Base-by-base conservation (phyloP, 2,329 filamentous ascomycete genomes). In the Neonectria magnoliae region DNA sequence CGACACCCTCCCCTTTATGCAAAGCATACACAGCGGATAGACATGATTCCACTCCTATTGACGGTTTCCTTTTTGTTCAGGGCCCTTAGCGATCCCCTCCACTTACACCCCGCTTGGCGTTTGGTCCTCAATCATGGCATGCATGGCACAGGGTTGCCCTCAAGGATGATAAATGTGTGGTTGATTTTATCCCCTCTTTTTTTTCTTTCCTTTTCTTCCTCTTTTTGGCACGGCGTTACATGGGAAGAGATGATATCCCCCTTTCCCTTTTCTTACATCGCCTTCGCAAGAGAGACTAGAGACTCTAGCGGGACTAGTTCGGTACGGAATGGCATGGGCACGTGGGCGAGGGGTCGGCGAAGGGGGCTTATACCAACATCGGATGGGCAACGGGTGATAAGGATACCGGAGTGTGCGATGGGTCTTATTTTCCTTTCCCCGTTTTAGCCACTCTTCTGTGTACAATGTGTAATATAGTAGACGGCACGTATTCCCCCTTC, bases 231-330 rank as follows among this genome's bases (percentile, higher is more conserved):
- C 29, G 72, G 72, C 71, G 72, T 72, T 75, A 64, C 52, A 60
- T 56, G 62, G 69, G 66, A 74, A 73, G 69, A 73, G 48, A 73
- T 73, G 69, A 75, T 73, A 74, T 74, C 69, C 71, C 73, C 65
- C 66, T 74, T 69, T 36, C 62, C 57, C 66, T 68, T 68, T 51
- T 62, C 50, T 62, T 63, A 56, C 44, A 64, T 20, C 56, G 54
- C 50, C 31, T 25, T 56, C 44, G 29, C 36, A 48, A 36, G 58
- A 41, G 38, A 55, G 38, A 52, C 51, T n/a, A n/a, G n/a, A n/a
- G n/a, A 20, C 18, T 59, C 27, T 47, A 48, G 44, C 36, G 47
- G 36, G 61, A 20, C 42, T 18, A 53, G 51, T 56, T 36, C 42
- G 50, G 38, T 20, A 18, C 55, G 55, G 41, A 44, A 55, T 59